Evolutionary conservation across 1,284 basidiomycete species (phyloP), one percentile per base, ranked within the genome.

Genomic region (Cryptococcus sp.): DNA sequence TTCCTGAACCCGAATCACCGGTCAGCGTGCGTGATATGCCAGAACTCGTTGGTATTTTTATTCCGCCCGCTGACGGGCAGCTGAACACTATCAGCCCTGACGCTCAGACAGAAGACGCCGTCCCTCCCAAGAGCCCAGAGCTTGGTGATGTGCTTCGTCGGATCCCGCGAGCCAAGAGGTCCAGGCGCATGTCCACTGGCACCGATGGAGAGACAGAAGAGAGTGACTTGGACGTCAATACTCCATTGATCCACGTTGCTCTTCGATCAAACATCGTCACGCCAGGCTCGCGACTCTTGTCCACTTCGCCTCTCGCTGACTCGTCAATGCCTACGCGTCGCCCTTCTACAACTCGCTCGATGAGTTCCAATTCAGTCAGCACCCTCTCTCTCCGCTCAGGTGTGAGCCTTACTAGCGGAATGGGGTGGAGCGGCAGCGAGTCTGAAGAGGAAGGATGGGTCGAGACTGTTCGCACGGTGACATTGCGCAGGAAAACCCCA

Each of bases 401-500:
- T 26, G 40, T 46, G n/a, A 53, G 15, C 13, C 50, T 50, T 38
- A 63, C 50, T 46, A 61, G 47, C 44, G 52, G 59, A 1, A 54
- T 53, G 8, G 72, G 70, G 0, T 74, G 72, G 71, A 66, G 64
- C 25, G 71, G 73, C 3, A 67, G 65, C 44, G 73, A 75, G 43
- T 69, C 66, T 6, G 73, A 75, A 51, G 73, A 74, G 50, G 73
- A 75, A 39, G 71, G 70, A 49, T 73, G 69, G 59, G 59, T 63
- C 7, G 50, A 58, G 43, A 62, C 65, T 3, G 62, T 70, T 16
- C 46, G 63, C 4, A 51, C 52, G 16, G 64, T 74, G 17, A 55
- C 59, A 7, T 44, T 37, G 19, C 60, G 67, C 23, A 67, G 63
- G 61, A 46, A 41, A 13, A 51, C 59, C 16, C 44, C 51, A 25